These are phyloP conservation scores for Aspergillus leporis DNA, from an alignment of 495 filamentous ascomycete genomes.

Conservation along the genomic window DNA sequence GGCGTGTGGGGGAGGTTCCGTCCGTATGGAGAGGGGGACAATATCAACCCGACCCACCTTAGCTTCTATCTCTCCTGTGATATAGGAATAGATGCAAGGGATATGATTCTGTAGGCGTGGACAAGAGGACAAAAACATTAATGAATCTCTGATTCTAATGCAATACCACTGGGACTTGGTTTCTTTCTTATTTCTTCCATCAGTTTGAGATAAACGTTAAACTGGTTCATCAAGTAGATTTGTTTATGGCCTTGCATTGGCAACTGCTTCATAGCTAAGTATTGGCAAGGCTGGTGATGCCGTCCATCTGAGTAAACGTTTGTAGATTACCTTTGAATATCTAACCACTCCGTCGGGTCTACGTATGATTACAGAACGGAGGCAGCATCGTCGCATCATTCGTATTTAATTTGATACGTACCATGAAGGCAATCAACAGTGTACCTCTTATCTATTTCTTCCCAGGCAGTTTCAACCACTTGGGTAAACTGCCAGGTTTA, in stretches of 20 bases:
- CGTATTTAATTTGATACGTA: not conserved
- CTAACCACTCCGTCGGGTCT: not conserved
- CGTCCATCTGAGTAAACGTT: not conserved
- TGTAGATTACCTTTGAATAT: not conserved
- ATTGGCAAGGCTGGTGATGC: not conserved
- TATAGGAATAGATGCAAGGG: constrained; percentile 3
- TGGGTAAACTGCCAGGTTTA: constrained; percentile 55
- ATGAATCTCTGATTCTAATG: constrained; percentile 10
- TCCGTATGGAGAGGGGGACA: constrained; percentile 5
- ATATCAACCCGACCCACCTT: not conserved
- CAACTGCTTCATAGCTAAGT: not conserved
- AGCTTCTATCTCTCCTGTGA: not conserved
- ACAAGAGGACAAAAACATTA: constrained; percentile 10
- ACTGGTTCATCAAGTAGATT: not conserved
- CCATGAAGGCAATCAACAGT: not conserved
- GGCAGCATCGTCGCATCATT: not conserved
- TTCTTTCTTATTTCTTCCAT: not conserved
- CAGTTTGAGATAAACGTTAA: not conserved
- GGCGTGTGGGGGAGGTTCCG: constrained; percentile 10
- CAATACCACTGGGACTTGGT: constrained; percentile 15
- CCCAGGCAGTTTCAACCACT: constrained; percentile 68
- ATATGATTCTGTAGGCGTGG: constrained; percentile 10
- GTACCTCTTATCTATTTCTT: constrained; percentile 45
- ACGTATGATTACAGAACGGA: not conserved
- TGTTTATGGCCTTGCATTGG: not conserved